A percentile compares a stretch with the other conserved stretches of the same genome.
Evolutionary conservation across 2,329 filamentous ascomycete species (phyloP).

Genomic region (Diaporthe citrichinensis): DNA sequence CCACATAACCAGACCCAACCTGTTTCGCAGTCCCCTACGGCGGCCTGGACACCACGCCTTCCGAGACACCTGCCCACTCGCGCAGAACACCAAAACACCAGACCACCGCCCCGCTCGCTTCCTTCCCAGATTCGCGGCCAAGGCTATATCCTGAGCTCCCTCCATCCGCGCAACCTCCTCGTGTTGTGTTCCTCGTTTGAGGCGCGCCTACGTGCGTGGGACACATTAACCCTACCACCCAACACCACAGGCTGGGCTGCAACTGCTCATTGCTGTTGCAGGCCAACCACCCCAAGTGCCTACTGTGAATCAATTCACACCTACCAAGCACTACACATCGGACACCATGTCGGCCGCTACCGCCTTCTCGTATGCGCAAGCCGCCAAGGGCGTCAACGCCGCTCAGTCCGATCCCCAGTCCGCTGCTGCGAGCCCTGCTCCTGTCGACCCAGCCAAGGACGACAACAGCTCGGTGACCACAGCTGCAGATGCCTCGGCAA

Average conservation of each 20-base stretch:
- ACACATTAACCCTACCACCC: slow-evolving; percentile 34
- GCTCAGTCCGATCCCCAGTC: slow-evolving; percentile 55
- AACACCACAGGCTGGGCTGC: slow-evolving; percentile 37
- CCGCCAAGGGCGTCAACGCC: slow-evolving; percentile 82
- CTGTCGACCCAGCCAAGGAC: slow-evolving; percentile 52
- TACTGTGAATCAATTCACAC: slow-evolving; percentile 33
- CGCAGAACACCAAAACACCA: neutral
- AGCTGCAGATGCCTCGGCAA: slow-evolving; percentile 53
- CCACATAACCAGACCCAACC: neutral
- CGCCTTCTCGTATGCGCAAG: slow-evolving; percentile 94
- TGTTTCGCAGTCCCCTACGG: slow-evolving; percentile 19
- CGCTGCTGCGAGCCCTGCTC: slow-evolving; percentile 51
- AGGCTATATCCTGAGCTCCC: slow-evolving; percentile 26
- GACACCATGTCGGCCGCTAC: slow-evolving; percentile 66
- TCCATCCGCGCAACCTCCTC: slow-evolving; percentile 32
- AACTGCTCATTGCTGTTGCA: slow-evolving; percentile 37
- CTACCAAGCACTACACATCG: slow-evolving; percentile 21
- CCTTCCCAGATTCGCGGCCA: slow-evolving; percentile 28
- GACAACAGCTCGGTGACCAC: slow-evolving; percentile 52
- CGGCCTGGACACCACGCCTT: slow-evolving; percentile 22
- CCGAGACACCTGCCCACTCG: slow-evolving; percentile 30
- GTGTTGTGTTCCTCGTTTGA: slow-evolving; percentile 37
- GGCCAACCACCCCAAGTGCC: slow-evolving; percentile 32
- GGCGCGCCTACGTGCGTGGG: slow-evolving; percentile 40
- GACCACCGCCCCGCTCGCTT: neutral